Evolutionary conservation across 306 rosid genomes (phyloP), one percentile per base, ranked within the genome.

Genomic region (Glycine tomentella): DNA sequence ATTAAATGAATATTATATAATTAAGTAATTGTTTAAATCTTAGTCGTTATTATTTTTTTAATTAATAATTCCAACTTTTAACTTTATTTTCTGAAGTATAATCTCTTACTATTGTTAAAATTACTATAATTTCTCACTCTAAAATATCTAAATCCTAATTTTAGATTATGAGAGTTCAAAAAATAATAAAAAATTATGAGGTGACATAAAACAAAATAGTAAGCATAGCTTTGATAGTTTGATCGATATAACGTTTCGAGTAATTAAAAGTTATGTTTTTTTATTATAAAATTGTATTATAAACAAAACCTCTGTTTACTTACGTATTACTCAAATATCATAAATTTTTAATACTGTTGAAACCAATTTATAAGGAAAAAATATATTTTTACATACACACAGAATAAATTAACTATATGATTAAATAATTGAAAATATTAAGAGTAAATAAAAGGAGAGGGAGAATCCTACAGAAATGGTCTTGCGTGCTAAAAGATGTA

Each of bases 401-500:
- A 57, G 63, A 57, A 57, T n/a, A 57, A 57, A 25, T 25, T 25
- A 25, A 25, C 31, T 25, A 25, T 2, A 25, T 25, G 0, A 57
- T 7, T 57, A 57, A 57, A 7, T 57, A 57, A 56, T 56, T 56
- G 62, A 56, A 56, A 15, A 15, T 57, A 31, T 3, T 6, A 20
- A 8, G 7, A 55, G 5, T 0, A 40, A 40, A 40, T 4, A 40
- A 40, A 3, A 40, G 0, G 1, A 9, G 13, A 7, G 10, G 0
- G 7, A 51, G 31, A 52, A n/a, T 15, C 33, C 45, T 17, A 1
- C 11, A 72, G 38, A 51, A 64, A 63, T 44, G 63, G 11, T 69
- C 49, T 15, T 20, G 68, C 44, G 36, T 51, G 51, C 42, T 51
- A 66, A 78, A 78, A 70, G 33, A 56, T 34, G 83, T 78, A 73